Base-by-base conservation (phyloP, 2,329 filamentous ascomycete genomes). In the Venturia aucupariae region DNA sequence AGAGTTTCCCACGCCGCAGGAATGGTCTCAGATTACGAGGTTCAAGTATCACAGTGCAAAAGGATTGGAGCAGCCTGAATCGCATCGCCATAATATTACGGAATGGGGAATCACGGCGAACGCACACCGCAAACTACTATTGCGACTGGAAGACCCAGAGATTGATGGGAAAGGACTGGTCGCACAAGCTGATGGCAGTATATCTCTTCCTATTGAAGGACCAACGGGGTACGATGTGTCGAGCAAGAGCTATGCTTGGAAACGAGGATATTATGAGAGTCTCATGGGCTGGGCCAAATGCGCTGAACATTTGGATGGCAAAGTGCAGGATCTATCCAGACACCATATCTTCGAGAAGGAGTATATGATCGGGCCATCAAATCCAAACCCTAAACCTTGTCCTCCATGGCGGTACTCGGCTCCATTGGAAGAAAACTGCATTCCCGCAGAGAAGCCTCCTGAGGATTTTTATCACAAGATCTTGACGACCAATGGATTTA, bases 381-480 rank as follows among this genome's bases (percentile, higher is more conserved):
- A 97, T 73, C 90, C 90, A 0, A 81, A 86, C 65, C 92, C 92
- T 1, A 84, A 82, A 68, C 90, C 90, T 0, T 82, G 92, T 48
- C 86, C 88, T 0, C 81, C 84, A 0, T 86, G 86, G 15, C 82
- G 84, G 65, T 79, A 80, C 63, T 80, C 81, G 64, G 82, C 87
- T 1, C 90, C 90, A 0, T 82, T 79, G 13, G 90, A 94, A 72
- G 86, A 93, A 71, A 81, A 97, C 71, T 92, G 90, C 73, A 84
- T 85, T 64, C 77, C 81, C 7, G 85, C 88, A 1, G 92, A 86
- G 66, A 84, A 86, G 4, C 74, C 83, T 0, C 90, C 93, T 0
- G 89, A 94, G 70, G 82, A 80, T 17, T 91, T 86, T 71, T 97
- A 97, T 72, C 83, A 89, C 75, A 89, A 89, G 71, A 86, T 97